Base-by-base conservation (phyloP, 2,329 filamentous ascomycete species). In the Polytolypa hystricis region DNA sequence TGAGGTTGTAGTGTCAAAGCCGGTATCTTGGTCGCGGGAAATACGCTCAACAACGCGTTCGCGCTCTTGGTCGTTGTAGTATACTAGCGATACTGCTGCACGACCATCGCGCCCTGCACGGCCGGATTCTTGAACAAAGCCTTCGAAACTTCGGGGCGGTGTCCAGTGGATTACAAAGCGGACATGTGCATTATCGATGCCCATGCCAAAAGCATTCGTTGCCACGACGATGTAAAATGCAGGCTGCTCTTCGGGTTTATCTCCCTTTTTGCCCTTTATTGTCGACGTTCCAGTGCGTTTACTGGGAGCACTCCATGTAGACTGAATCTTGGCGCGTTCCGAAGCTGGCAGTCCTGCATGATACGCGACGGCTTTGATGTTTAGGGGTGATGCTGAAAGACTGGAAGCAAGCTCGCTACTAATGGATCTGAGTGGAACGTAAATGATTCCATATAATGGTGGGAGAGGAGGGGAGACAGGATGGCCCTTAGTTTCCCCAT, bases 181-280 rank as follows among this genome's bases (percentile, higher is more conserved):
- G 8, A 96, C 89, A 48, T 93, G 81, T 35, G 91, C 78, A 58
- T 95, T 95, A 59, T 96, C 87, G 45, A 96, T 95, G 17, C 89
- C 89, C 89, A 96, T 96, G 2, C 89, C 89, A 51, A 96, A 96
- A 0, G 89, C 89, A 1, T 85, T 96, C 0, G 89, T 96, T 2
- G 89, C 89, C 18, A 95, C 86, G 42, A 96, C 89, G 33, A 96
- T 77, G 55, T 91, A 86, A 61, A 91, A 94, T 1, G 81, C 81
- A 17, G 73, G 69, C 55, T 45, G 35, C 14, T 30, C 8, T 30
- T 30, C 28, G n/a, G 29, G 15, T n/a, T 43, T 42, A 15, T 47
- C 45, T 10, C 48, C 43, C 20, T 45, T 35, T 30, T 41, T 27
- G 7, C 35, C 16, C 11, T 33, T 33, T 38, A 21, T 36, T 17